Conservation (phyloP, 2,329 filamentous ascomycete genomes). For the Calonectria ilicicola region DNA sequence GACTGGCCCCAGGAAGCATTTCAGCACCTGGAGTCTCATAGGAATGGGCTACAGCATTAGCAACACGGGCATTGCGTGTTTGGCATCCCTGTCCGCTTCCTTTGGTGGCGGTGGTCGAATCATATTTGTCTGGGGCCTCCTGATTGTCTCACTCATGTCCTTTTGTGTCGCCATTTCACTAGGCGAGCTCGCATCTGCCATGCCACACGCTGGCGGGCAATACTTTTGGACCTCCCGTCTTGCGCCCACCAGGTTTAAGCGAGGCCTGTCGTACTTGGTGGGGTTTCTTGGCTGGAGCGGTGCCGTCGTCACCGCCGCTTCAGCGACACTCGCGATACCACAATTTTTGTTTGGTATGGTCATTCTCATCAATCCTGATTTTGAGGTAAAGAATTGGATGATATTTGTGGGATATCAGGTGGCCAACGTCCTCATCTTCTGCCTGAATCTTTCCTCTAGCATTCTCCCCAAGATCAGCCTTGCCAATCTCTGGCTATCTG, state of each 20-base stretch:
- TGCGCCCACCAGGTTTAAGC: background rate
- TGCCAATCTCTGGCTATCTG: background rate
- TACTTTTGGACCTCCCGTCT: slow-evolving; percentile 6
- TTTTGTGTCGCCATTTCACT: background rate
- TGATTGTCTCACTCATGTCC: background rate
- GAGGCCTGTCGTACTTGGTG: background rate
- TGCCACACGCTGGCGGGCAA: slow-evolving; percentile 10
- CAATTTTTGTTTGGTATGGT: slow-evolving; percentile 1
- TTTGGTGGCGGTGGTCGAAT: background rate
- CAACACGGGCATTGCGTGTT: background rate
- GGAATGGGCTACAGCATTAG: background rate
- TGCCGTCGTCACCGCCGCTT: background rate
- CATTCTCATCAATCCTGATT: background rate
- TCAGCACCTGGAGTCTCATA: background rate
- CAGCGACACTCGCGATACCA: background rate
- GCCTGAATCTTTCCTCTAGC: background rate
- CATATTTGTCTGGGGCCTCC: background rate
- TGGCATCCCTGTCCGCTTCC: background rate
- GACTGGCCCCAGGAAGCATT: background rate
- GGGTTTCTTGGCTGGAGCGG: background rate
- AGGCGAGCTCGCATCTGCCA: slow-evolving; percentile 6
- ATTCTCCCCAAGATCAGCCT: background rate
- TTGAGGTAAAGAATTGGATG: slow-evolving; percentile 7
- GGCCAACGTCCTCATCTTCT: background rate
- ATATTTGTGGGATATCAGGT: slow-evolving; percentile 7